phyloP scores from a whole-genome alignment of 495 filamentous ascomycete genomes.

The Penicillium longicatenatum region DNA sequence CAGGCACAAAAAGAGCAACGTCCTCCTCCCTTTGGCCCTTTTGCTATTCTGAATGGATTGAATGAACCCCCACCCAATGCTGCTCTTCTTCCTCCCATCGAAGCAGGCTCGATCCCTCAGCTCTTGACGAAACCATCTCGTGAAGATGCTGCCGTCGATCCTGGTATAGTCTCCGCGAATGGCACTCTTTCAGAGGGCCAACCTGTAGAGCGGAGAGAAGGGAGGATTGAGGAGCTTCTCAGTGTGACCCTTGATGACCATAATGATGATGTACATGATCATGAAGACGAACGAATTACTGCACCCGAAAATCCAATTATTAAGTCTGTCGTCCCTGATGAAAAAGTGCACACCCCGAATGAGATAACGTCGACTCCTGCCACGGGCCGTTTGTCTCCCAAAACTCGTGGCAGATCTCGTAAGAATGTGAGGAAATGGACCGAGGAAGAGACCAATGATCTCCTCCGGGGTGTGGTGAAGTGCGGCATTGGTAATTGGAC shows the following conservation, averaged over 20 bases:
- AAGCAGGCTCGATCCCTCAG: constrained; percentile 49
- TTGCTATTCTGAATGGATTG: constrained; percentile 71
- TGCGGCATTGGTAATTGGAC: constrained; percentile 91
- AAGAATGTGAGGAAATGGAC: constrained; percentile 69
- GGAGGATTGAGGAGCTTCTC: constrained; percentile 42
- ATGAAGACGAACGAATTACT: constrained; percentile 13
- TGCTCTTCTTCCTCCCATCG: constrained; percentile 71
- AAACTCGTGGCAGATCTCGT: constrained; percentile 45
- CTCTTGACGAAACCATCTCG: constrained; percentile 42
- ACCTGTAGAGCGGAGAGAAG: constrained; percentile 36
- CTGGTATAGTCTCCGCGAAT: constrained; percentile 23
- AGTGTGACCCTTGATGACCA: constrained; percentile 29
- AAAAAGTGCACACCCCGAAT: constrained; percentile 2
- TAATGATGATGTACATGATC: constrained; percentile 17
- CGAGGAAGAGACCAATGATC: constrained; percentile 76
- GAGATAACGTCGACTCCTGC: constrained; percentile 9
- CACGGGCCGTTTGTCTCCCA: constrained; percentile 41
- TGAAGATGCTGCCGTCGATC: constrained; percentile 25
- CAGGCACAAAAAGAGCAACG: constrained; percentile 50
- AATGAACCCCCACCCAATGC: constrained; percentile 76
- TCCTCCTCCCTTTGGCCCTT: constrained; percentile 51
- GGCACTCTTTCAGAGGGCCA: constrained; percentile 27
- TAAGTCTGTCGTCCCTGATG: not conserved
- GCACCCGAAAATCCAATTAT: constrained; percentile 8
- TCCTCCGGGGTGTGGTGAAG: constrained; percentile 74